phyloP scores from a whole-genome alignment of 1,284 basidiomycete species.

The Paramarasmius palmivorus region DNA sequence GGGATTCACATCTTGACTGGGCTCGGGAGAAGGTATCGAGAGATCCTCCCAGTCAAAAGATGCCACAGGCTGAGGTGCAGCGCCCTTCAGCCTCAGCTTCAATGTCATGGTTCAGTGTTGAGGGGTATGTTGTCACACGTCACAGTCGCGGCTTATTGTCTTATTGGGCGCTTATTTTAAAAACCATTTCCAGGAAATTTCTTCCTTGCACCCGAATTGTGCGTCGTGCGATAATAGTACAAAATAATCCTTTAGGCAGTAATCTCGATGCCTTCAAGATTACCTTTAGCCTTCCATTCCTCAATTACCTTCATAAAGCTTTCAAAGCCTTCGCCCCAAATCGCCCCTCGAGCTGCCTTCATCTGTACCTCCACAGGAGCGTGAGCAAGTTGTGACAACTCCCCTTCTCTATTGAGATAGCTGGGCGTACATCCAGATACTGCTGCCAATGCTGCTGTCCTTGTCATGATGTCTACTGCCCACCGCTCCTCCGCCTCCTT shows the following conservation, averaged over 20 bases:
- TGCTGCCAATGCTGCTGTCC: conserved; percentile 12
- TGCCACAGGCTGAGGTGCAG: conserved; percentile 25
- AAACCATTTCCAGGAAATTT: too few relatives aligned
- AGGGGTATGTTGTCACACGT: not conserved
- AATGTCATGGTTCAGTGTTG: conserved; percentile 13
- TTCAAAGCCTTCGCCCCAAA: conserved; percentile 14
- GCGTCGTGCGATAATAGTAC: too few relatives aligned
- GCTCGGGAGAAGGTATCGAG: conserved; percentile 33
- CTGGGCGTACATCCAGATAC: conserved; percentile 17
- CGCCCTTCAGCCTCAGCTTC: conserved; percentile 13
- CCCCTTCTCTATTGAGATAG: conserved; percentile 15
- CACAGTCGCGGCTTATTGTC: not conserved
- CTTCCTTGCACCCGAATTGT: too few relatives aligned
- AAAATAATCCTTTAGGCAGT: too few relatives aligned
- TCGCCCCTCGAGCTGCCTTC: conserved; percentile 10
- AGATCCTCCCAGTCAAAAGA: conserved; percentile 62
- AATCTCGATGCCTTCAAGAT: conserved; percentile 13
- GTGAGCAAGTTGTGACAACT: not conserved
- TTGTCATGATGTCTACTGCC: conserved; percentile 7
- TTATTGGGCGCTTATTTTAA: not conserved
- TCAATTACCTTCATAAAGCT: conserved; percentile 11
- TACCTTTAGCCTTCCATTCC: conserved; percentile 15
- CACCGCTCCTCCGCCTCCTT: conserved; percentile 17
- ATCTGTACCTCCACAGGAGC: conserved; percentile 9
- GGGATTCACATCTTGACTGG: conserved; percentile 36